Base-by-base conservation (phyloP, 202 grass and related monocot genomes). In the Panicum virgatum region DNA sequence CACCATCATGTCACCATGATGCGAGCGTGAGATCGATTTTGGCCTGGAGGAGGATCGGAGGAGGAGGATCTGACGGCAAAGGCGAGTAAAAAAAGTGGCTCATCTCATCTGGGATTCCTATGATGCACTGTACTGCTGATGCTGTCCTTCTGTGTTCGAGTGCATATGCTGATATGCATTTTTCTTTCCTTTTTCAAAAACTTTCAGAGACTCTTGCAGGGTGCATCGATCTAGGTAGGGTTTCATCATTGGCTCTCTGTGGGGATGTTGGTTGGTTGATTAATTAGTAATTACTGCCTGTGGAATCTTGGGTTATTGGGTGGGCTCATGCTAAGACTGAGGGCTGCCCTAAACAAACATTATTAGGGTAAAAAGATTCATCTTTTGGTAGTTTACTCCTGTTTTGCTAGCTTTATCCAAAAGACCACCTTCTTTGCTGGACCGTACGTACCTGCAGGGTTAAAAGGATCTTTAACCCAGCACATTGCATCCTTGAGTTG, bases 1-100 rank as follows among this genome's bases (percentile, higher is more conserved):
- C 44, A n/a, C n/a, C n/a, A 76, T 84, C 82, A 77, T 75, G 78
- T 87, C 78, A 82, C 66, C 8, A 54, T 82, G 78, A 77, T 77
- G 78, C 37, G 54, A 81, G 40, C 45, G 84, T 61, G 84, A 80
- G 26, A 30, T 46, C 26, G 38, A 46, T 25, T 44, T 43, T 66
- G 26, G n/a, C n/a, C n/a, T n/a, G n/a, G n/a, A n/a, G n/a, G n/a
- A n/a, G n/a, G n/a, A n/a, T n/a, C n/a, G n/a, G n/a, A n/a, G n/a
- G 15, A 18, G 5, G 40, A 81, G 18, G 7, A 76, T 61, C 84
- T 50, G 61, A 61, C 56, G 56, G 23, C 69, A 80, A 74, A 48
- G 27, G 14, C 53, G 9, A 23, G 66, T 25, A 53, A 58, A 34
- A 34, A 34, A 34, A 53, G 2, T 18, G 43, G 14, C 23, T 3